Base-by-base conservation (phyloP, 2,329 filamentous ascomycete genomes). In the Laburnicola sp. region DNA sequence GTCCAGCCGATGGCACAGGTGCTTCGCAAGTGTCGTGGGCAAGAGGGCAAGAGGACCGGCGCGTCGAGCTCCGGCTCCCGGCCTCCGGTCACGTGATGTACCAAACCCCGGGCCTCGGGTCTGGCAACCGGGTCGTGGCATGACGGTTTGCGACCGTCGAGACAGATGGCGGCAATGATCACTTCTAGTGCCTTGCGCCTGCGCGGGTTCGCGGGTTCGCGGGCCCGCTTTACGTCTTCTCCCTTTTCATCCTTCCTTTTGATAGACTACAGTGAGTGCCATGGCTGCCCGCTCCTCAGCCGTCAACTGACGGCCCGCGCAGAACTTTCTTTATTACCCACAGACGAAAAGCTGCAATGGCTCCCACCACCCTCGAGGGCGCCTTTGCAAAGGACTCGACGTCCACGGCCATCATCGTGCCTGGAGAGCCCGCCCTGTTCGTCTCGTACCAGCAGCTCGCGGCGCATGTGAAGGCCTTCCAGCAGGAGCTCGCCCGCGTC, bases 401-500 rank as follows among this genome's bases (percentile, higher is more conserved):
- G 48, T 72, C 79, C 21, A 79, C 81, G 10, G 89, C 89, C 53
- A 78, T 94, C 71, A 89, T 94, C 68, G 79, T 94, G 42, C 89
- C 89, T 27, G 82, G 82, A 51, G 84, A 83, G 58, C 78, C 84
- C 5, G 75, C 86, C 52, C 78, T 91, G 54, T 82, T 79, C n/a
- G 78, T 90, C 57, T 86, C 86, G 34, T 93, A 91, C 76, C 74
- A 79, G 56, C 80, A 85, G 65, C 83, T 95, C 45, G 73, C 81
- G 46, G 71, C 80, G 54, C 86, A 92, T 66, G 82, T 91, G 48
- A 74, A 78, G 37, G 76, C 81, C 11, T 93, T 94, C 76, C 90
- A 94, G 76, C 78, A 80, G 68, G 89, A 90, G 75, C 84, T 95
- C 56, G 89, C 90, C 23, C 80, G 80, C 41, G 80, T 93, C 49